Conservation (phyloP, 2,329 filamentous ascomycete genomes). For the Claviceps sp. region DNA sequence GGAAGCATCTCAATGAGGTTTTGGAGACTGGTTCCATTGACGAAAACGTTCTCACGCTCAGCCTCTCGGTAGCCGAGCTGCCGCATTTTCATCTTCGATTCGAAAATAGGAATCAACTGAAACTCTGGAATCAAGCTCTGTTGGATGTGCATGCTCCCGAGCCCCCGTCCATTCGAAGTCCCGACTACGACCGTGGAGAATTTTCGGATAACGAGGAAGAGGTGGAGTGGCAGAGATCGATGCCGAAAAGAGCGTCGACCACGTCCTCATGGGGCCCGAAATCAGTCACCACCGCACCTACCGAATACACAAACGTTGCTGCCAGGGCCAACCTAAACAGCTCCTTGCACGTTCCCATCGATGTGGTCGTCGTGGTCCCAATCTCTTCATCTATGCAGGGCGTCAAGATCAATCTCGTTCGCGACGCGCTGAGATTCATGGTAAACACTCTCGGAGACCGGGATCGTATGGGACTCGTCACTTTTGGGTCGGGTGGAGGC, state of each 20-base stretch:
- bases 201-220: slow-evolving; percentile 80
- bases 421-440: slow-evolving; percentile 85
- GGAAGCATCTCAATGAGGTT: slow-evolving; percentile 90
- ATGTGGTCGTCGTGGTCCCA: slow-evolving; percentile 91
- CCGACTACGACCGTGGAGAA: slow-evolving; percentile 67
- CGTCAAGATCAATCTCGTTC: slow-evolving; percentile 90
- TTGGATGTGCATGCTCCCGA: slow-evolving; percentile 69
- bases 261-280: slow-evolving; percentile 71
- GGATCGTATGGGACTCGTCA: slow-evolving; percentile 93
- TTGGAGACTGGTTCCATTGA: slow-evolving; percentile 56
- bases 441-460: slow-evolving; percentile 79
- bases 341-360: slow-evolving; percentile 75
- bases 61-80: slow-evolving; percentile 79
- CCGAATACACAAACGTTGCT: slow-evolving; percentile 74
- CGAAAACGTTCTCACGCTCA: slow-evolving; percentile 76
- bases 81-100: slow-evolving; percentile 92
- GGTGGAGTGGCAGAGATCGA: slow-evolving; percentile 54
- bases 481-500: slow-evolving; percentile 87
- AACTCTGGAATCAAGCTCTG: slow-evolving; percentile 80
- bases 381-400: slow-evolving; percentile 98
- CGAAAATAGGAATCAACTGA: slow-evolving; percentile 68
- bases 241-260: slow-evolving; percentile 60
- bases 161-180: slow-evolving; percentile 46
- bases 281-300: slow-evolving; percentile 77
- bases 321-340: slow-evolving; percentile 29